Percentiles rank a stretch among this genome's conserved stretches.
phyloP scores from a whole-genome alignment of 2,329 filamentous ascomycete species.

The Hortaea sp. region DNA sequence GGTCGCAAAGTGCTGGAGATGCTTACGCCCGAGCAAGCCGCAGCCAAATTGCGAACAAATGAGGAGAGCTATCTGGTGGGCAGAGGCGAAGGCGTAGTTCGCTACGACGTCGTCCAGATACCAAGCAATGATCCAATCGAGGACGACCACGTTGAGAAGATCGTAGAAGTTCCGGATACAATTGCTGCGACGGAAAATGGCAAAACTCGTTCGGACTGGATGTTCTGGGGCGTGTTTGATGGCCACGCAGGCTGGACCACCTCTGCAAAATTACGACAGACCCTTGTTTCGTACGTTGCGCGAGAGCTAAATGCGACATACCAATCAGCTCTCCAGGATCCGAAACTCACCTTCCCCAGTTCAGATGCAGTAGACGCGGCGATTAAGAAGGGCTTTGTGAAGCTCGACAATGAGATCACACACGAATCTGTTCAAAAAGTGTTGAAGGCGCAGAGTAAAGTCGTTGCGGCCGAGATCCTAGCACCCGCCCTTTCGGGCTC shows the following conservation, averaged over 20 bases:
- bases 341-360: constrained; percentile 52
- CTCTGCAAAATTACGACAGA: constrained; percentile 87
- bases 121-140: constrained; percentile 97
- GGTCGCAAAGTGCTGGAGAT: constrained; percentile 86
- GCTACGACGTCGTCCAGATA: constrained; percentile 90
- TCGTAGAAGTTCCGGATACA: constrained; percentile 71
- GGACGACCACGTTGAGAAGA: constrained; percentile 96
- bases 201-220: constrained; percentile 71
- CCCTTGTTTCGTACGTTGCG: constrained; percentile 84
- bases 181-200: constrained; percentile 46
- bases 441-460: constrained; percentile 76
- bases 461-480: constrained; percentile 81
- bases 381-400: constrained; percentile 84
- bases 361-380: constrained; percentile 77
- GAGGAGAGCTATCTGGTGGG: constrained; percentile 89
- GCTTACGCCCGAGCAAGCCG: constrained; percentile 90
- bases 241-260: constrained; percentile 98
- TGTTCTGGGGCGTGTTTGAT: constrained; percentile 99
- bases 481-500: constrained; percentile 94
- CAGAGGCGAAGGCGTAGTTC: constrained; percentile 78
- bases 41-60: constrained; percentile 74
- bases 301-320: constrained; percentile 89
- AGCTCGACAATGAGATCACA: constrained; percentile 87
- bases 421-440: constrained; percentile 88
- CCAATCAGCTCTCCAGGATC: constrained; percentile 56